Conservation (phyloP, 805 yeast genomes). For the Cyberlindnera veronae region DNA sequence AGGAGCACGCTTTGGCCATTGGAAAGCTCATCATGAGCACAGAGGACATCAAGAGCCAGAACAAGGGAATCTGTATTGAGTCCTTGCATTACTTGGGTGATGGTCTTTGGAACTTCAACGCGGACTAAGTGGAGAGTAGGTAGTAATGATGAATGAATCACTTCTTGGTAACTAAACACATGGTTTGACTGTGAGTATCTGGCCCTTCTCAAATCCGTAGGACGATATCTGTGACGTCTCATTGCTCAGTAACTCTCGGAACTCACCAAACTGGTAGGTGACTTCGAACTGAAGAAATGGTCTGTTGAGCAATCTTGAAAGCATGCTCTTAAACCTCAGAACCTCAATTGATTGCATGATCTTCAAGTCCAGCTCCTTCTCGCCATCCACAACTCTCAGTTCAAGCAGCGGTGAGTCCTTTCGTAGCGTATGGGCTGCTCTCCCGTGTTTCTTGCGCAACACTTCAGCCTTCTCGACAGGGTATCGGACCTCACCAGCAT, state of each 20-base stretch:
- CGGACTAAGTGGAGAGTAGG: conserved; percentile 32
- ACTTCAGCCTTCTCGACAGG: conserved; percentile 9
- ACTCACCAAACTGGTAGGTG: conserved; percentile 21
- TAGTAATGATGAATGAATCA: conserved; percentile 4
- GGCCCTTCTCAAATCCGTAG: conserved; percentile 20
- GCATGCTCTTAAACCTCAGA: conserved; percentile 33
- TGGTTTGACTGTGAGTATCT: conserved; percentile 11
- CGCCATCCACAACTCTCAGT: conserved; percentile 5
- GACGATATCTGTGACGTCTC: conserved; percentile 25
- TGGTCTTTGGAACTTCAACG: conserved; percentile 71
- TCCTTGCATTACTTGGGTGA: conserved; percentile 82
- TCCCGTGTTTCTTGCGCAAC: conserved; percentile 28
- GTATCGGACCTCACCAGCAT: conserved; percentile 26
- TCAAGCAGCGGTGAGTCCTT: conserved; percentile 2
- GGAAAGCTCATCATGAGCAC: conserved; percentile 88
- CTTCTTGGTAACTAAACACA: not conserved
- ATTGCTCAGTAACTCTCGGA: conserved; percentile 23
- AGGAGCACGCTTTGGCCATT: conserved; percentile 84
- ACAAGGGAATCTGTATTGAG: conserved; percentile 90
- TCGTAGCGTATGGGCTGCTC: conserved; percentile 15
- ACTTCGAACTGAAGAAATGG: conserved; percentile 27
- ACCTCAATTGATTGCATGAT: conserved; percentile 32
- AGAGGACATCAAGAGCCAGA: conserved; percentile 75
- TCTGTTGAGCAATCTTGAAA: conserved; percentile 25
- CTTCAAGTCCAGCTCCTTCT: conserved; percentile 5